These are phyloP conservation scores for Lasiosphaeria miniovina DNA, from an alignment of 495 filamentous ascomycete species.

Conservation along the genomic window DNA sequence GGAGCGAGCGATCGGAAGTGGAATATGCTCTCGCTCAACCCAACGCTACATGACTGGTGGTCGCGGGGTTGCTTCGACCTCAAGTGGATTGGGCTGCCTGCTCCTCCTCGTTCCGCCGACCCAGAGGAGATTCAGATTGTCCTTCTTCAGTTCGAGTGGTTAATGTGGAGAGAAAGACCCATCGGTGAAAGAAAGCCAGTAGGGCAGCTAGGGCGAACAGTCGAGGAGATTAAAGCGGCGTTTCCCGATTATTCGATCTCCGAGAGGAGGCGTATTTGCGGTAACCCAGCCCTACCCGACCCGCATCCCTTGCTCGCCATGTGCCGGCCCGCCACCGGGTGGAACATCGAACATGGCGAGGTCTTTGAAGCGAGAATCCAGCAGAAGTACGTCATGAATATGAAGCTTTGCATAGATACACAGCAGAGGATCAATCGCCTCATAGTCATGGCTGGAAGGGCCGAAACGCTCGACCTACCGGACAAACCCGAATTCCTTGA, in stretches of 20 bases:
- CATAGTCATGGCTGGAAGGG: slow-evolving; percentile 12
- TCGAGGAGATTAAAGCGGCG: slow-evolving; percentile 8
- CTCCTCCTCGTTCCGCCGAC: background rate
- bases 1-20: slow-evolving; percentile 12
- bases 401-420: slow-evolving; percentile 1
- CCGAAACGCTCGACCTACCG: slow-evolving; percentile 6
- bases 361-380: slow-evolving; percentile 5
- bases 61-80: slow-evolving; percentile 9
- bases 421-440: slow-evolving; percentile 6
- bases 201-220: background rate
- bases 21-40: slow-evolving; percentile 9
- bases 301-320: slow-evolving; percentile 9
- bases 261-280: background rate
- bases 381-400: slow-evolving; percentile 3
- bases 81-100: slow-evolving; percentile 8
- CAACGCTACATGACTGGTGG: slow-evolving; percentile 13
- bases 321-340: slow-evolving; percentile 9
- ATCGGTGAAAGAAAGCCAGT: slow-evolving; percentile 2
- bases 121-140: slow-evolving; percentile 4
- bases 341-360: slow-evolving; percentile 9
- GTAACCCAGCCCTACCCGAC: background rate
- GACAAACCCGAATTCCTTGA: slow-evolving; percentile 14
- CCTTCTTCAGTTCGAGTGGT: slow-evolving; percentile 10
- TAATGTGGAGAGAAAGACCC: slow-evolving; percentile 2
- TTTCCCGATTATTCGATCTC: slow-evolving; percentile 2